Percentiles rank a stretch among this genome's conserved stretches.
Evolutionary conservation across 768 basidiomycete species (phyloP).

Genomic region (Lenzites betulinus): DNA sequence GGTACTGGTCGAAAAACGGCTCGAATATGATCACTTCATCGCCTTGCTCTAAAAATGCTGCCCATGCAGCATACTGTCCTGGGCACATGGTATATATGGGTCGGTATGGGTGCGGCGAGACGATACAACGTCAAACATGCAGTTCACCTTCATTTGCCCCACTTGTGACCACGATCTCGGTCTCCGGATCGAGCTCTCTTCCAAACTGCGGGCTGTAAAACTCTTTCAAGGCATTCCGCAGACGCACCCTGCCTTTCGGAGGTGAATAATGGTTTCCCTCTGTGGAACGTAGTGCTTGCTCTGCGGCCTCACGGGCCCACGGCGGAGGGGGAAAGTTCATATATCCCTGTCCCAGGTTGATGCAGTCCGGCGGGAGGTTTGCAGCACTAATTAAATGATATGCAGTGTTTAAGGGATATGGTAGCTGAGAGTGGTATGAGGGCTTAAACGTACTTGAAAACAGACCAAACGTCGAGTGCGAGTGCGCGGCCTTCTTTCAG

Average conservation of each 20-base stretch:
- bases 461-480: conserved; percentile 85
- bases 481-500: conserved; percentile 77
- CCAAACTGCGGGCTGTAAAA: conserved; percentile 71
- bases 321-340: conserved; percentile 89
- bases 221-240: conserved; percentile 85
- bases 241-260: conserved; percentile 83
- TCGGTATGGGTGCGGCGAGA: too few species aligned
- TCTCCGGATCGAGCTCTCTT: conserved; percentile 78
- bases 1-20: conserved; percentile 95
- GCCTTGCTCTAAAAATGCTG: conserved; percentile 86
- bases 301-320: conserved; percentile 76
- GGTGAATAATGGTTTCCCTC: conserved; percentile 85
- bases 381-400: conserved; percentile 56
- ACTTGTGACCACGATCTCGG: conserved; percentile 90
- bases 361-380: conserved; percentile 86
- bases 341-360: conserved; percentile 89
- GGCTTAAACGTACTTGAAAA: conserved; percentile 68
- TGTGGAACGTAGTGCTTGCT: conserved; percentile 61
- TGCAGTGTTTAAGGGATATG: not conserved
- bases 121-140: not conserved
- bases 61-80: conserved; percentile 93
- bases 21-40: conserved; percentile 99
- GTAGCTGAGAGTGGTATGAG: not conserved
- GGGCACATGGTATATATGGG: conserved; percentile 9
- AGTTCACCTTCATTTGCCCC: conserved; percentile 90